Base-by-base conservation (phyloP, 2,329 filamentous ascomycete species). In the Alternaria burnsii region DNA sequence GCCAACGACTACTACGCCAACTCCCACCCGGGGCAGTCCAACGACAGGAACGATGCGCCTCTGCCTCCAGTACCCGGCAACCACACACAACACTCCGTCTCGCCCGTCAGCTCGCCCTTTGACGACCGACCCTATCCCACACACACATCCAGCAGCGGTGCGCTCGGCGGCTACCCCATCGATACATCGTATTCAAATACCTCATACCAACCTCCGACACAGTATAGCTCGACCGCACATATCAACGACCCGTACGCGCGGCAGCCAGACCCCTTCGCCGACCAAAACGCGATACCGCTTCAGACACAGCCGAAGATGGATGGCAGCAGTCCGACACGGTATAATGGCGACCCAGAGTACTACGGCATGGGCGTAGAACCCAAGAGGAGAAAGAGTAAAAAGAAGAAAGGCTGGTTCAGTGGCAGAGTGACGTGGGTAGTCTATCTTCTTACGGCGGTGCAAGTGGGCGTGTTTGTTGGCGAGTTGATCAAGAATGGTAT, bases 401-500 rank as follows among this genome's bases (percentile, higher is more conserved):
- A 78, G 71, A 82, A 82, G 75, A 81, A 83, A 58, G 83, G 85
- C 11, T 86, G 84, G 75, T 87, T 88, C 65, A 82, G 77, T 48
- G 86, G 85, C 58, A 83, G 83, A 71, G 82, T 89, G 42, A 91
- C 95, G 0, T 95, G 91, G 85, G 88, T 97, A 7, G 91, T 93
- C 34, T 98, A 94, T 77, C 79, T 89, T 43, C 86, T 98, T 65
- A 92, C 93, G 3, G 55, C 89, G 30, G 85, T 91, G 12, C 94
- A 98, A 77, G 81, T 95, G 20, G 87, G 84, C 16, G 93, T 98
- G 28, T 99, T 99, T 74, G 91, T 98, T 66, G 93, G 85, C 53
- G 93, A 98, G 81, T 82, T 99, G 63, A 89, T 91, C 48, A 92
- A 90, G 74, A 96, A 94, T 79, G 90, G 92, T 93, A 84, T 72